phyloP scores from a whole-genome alignment of 2,329 filamentous ascomycete species.

The Epichloe hybrida region DNA sequence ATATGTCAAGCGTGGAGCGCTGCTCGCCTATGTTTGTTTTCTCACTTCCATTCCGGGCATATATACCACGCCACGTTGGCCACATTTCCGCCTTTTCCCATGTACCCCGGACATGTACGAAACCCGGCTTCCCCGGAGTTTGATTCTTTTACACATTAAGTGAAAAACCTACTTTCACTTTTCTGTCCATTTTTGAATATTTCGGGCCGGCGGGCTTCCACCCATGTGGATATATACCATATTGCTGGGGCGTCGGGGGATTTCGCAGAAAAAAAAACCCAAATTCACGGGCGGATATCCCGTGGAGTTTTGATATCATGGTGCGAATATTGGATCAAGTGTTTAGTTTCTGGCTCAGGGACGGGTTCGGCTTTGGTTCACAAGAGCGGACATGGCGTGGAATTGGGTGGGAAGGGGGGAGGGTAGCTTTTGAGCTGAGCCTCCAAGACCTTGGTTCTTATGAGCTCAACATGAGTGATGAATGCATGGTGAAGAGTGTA shows the following conservation, averaged over 20 bases:
- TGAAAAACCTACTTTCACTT: too few relatives aligned
- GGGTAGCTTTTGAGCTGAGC: neutral
- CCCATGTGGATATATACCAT: constrained; percentile 8
- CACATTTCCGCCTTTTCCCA: too few relatives aligned
- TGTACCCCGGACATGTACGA: too few relatives aligned
- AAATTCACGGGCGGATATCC: neutral
- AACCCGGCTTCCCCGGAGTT: too few relatives aligned
- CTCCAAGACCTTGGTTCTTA: neutral
- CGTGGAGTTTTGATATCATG: neutral
- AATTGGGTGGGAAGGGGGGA: too few relatives aligned
- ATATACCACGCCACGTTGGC: too few relatives aligned
- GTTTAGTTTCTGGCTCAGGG: neutral
- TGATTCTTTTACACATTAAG: too few relatives aligned
- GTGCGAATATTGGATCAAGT: neutral
- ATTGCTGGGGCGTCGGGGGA: constrained; percentile 1
- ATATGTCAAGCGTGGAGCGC: neutral
- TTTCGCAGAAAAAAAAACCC: neutral
- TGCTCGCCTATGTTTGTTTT: neutral
- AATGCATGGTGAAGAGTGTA: neutral
- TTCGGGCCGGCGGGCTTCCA: neutral
- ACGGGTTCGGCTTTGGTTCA: neutral
- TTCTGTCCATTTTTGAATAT: neutral
- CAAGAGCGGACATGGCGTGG: neutral
- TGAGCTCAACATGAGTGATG: too few relatives aligned
- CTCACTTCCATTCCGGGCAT: too few relatives aligned